Evolutionary conservation across 1,284 basidiomycete genomes (phyloP).

Genomic region (Earliella scabrosa): DNA sequence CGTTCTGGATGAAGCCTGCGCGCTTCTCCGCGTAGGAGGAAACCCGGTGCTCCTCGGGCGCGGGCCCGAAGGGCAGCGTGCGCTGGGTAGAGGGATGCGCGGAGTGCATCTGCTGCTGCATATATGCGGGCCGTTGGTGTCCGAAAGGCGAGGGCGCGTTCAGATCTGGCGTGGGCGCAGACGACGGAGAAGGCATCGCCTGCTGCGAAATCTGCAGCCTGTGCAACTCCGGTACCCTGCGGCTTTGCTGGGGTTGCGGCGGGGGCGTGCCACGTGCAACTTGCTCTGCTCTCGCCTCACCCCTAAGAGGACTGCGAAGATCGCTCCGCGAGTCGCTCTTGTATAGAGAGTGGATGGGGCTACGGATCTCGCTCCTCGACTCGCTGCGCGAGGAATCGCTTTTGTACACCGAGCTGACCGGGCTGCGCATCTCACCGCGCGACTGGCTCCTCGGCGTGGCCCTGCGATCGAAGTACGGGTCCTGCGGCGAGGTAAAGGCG

Average conservation of each 20-base stretch:
- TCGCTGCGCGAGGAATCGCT: conserved; percentile 1
- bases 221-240: neutral
- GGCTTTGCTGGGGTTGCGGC: neutral
- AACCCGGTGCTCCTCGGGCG: neutral
- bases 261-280: neutral
- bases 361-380: neutral
- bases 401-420: neutral
- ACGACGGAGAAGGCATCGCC: neutral
- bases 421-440: neutral
- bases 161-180: neutral
- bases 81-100: neutral
- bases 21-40: neutral
- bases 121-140: neutral
- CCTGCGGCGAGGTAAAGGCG: too few species aligned
- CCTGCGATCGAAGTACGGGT: neutral
- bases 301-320: neutral
- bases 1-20: neutral
- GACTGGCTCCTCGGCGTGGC: too few species aligned
- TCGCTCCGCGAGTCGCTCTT: neutral
- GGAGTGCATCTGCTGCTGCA: conserved; percentile 1
- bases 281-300: neutral
- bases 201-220: conserved; percentile 1
- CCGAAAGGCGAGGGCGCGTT: neutral
- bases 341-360: neutral
- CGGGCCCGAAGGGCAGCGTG: neutral